Conservation (phyloP, 75 land plant genomes). For the Sequoiadendron giganteum region DNA sequence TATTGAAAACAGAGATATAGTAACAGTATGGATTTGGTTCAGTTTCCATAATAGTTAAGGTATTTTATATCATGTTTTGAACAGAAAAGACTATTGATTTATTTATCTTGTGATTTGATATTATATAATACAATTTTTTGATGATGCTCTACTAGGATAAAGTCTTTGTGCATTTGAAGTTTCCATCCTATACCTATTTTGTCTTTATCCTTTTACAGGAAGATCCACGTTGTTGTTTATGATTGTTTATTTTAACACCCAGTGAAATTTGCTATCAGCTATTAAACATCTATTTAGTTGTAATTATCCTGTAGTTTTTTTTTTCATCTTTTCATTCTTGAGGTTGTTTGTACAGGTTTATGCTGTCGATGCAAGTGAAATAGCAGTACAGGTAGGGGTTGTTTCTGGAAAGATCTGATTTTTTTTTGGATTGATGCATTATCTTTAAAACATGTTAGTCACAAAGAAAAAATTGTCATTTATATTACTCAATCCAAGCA, state of each 20-base stretch:
- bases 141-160: not conserved
- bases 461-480: not conserved
- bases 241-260: not conserved
- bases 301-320: not conserved
- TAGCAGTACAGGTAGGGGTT: slow-evolving; percentile 83
- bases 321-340: slow-evolving; percentile 5
- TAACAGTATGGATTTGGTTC: no score
- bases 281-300: not conserved
- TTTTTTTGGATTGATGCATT: not conserved
- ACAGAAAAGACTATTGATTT: not conserved
- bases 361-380: slow-evolving; percentile 98
- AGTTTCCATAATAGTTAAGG: no score
- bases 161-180: not conserved
- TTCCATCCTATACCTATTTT: not conserved
- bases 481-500: not conserved
- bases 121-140: not conserved
- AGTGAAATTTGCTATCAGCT: not conserved
- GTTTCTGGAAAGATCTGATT: not conserved
- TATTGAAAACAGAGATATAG: no score
- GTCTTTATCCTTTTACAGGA: not conserved
- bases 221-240: not conserved
- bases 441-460: not conserved
- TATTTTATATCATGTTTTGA: no score
- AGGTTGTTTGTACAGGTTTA: slow-evolving; percentile 64
- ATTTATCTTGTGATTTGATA: not conserved